Base-by-base conservation (phyloP, 2,329 filamentous ascomycete species). In the Penicillium crustosum region DNA sequence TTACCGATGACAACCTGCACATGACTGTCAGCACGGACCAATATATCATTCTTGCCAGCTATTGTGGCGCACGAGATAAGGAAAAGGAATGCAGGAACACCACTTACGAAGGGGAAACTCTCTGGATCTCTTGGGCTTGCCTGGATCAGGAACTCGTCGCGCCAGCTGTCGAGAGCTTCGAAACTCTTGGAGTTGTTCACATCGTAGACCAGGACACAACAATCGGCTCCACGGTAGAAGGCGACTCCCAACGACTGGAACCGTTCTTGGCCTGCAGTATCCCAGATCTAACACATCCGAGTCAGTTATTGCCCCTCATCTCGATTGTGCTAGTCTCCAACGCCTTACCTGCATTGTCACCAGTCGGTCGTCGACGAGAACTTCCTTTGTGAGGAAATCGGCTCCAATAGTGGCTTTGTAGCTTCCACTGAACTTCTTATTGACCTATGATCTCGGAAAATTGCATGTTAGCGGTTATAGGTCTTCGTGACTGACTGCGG, bases 151-250 rank as follows among this genome's bases (percentile, higher is more conserved):
- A 99, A 99, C 77, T 99, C 94, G 73, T 99, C 94, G 71, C 94
- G 85, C 94, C 94, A 99, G 79, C 92, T 96, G 76, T 99, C 94
- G 59, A 99, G 85, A 15, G 93, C 95, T 75, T 99, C 94, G 77
- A 99, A 99, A 76, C 92, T 96, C 86, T 99, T 99, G 61, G 93
- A 90, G 77, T 97, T 97, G 82, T 99, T 99, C 77, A 99, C 93
- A 73, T 99, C 93, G 81, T 94, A 97, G 52, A 97, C 93, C 54
- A 99, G 83, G 59, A 97, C 93, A 75, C 94, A 97, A 84, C 93
- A 97, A 81, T 99, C 93, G 67, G 94, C 93, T 63, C 93, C 93
- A 63, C 93, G 86, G 80, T 99, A 99, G 79, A 99, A 99, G 49
- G 93, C 94, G 44, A 99, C 93, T 53, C 94, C 93, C 67, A 99